A percentile compares a stretch with the other conserved stretches of the same genome.
These are phyloP conservation scores for Candolleomyces aberdarensis DNA, from an alignment of 768 basidiomycete genomes.

Conservation along the genomic window DNA sequence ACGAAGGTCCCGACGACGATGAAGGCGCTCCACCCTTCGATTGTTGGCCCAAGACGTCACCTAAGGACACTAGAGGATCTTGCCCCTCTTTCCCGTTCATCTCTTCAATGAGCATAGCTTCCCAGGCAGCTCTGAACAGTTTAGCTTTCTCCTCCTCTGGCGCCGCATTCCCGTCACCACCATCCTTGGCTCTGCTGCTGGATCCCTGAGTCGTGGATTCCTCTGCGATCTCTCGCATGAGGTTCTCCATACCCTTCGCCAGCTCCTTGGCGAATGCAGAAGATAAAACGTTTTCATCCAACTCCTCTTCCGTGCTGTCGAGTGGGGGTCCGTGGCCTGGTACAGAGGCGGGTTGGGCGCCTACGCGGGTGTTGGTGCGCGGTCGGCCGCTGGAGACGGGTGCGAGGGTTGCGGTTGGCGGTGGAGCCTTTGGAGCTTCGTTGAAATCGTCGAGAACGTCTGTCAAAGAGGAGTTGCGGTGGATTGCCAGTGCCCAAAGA, in stretches of 20 bases:
- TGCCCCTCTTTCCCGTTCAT: constrained; percentile 43
- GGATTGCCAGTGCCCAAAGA: constrained; percentile 2
- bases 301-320: constrained; percentile 24
- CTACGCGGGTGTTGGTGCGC: constrained; percentile 49
- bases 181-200: not conserved
- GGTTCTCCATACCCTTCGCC: constrained; percentile 47
- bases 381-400: constrained; percentile 31
- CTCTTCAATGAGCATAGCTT: constrained; percentile 63
- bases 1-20: not conserved
- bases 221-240: constrained; percentile 41
- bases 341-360: constrained; percentile 34
- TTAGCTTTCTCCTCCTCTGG: constrained; percentile 31
- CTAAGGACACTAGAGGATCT: constrained; percentile 14
- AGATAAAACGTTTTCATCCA: constrained; percentile 38
- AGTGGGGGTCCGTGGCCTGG: constrained; percentile 30
- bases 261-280: constrained; percentile 45
- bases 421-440: constrained; percentile 15
- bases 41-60: constrained; percentile 11
- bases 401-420: constrained; percentile 29
- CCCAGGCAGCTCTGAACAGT: constrained; percentile 61
- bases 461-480: constrained; percentile 11
- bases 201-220: constrained; percentile 20
- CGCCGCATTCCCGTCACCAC: constrained; percentile 13
- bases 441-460: constrained; percentile 49
- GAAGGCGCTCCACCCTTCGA: not conserved